These are phyloP conservation scores for Russula sp. DNA, from an alignment of 768 basidiomycete species.

Conservation along the genomic window DNA sequence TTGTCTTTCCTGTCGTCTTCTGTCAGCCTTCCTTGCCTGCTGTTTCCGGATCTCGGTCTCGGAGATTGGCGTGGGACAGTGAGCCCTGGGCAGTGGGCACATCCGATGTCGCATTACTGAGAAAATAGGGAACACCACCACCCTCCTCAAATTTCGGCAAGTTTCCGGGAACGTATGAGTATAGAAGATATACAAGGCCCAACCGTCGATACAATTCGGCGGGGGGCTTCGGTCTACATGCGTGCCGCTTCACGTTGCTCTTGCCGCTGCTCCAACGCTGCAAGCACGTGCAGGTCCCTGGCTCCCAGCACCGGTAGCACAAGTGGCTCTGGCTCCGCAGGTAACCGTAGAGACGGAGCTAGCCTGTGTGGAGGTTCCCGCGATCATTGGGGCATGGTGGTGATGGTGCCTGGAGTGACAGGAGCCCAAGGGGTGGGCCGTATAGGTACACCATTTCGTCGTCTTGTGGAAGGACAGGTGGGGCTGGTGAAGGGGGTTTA, in stretches of 20 bases:
- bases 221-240: neutral
- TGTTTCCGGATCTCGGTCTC: too few relatives aligned
- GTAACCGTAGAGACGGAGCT: neutral
- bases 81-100: too few relatives aligned
- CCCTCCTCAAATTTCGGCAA: too few relatives aligned
- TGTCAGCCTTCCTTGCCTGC: too few relatives aligned
- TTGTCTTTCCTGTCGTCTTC: too few relatives aligned
- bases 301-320: conserved; percentile 10
- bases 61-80: too few relatives aligned
- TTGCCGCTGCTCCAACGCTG: conserved; percentile 8
- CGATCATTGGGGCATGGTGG: neutral
- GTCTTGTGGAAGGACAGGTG: neutral
- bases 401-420: neutral
- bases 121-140: too few relatives aligned
- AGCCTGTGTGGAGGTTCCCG: neutral
- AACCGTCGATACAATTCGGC: neutral
- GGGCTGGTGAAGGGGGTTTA: neutral
- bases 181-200: neutral
- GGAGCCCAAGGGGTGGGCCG: neutral
- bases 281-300: conserved; percentile 7
- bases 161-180: too few relatives aligned
- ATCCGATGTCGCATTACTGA: too few relatives aligned
- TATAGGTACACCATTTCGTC: conserved; percentile 7
- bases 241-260: conserved; percentile 8
- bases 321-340: neutral